phyloP scores from a whole-genome alignment of 192 early-diverging fungal genomes.

The Coemansia sp. region DNA sequence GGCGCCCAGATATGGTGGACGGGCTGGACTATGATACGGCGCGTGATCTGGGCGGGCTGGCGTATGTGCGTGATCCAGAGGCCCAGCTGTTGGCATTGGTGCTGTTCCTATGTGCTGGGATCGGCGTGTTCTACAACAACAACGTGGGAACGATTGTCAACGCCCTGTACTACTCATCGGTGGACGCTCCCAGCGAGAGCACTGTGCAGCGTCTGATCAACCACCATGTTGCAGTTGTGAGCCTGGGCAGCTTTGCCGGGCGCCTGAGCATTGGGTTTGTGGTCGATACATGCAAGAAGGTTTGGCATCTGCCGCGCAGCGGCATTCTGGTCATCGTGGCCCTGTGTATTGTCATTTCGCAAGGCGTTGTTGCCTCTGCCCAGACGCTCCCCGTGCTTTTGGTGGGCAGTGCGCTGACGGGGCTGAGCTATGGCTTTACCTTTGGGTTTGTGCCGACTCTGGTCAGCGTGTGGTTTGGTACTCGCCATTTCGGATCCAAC shows the following conservation, averaged over 20 bases:
- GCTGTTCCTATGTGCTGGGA: constrained; percentile 43
- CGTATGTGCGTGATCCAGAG: constrained; percentile 42
- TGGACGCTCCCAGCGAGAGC: constrained; percentile 10
- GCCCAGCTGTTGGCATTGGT: constrained; percentile 44
- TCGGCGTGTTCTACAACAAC: constrained; percentile 51
- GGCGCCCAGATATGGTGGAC: not conserved
- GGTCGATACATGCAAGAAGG: constrained; percentile 36
- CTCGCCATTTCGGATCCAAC: constrained; percentile 43
- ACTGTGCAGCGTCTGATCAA: constrained; percentile 47
- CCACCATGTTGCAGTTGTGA: constrained; percentile 43
- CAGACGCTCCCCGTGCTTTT: constrained; percentile 15
- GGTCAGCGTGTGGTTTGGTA: constrained; percentile 51
- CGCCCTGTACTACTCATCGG: constrained; percentile 44
- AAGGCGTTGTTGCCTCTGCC: constrained; percentile 25
- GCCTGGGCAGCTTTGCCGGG: constrained; percentile 40
- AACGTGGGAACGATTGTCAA: constrained; percentile 49
- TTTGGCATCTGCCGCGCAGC: constrained; percentile 38
- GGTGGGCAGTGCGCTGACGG: constrained; percentile 38
- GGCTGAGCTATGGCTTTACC: constrained; percentile 41
- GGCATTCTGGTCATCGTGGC: constrained; percentile 35
- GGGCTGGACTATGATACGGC: constrained; percentile 47
- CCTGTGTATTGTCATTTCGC: constrained; percentile 25
- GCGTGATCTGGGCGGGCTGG: constrained; percentile 38
- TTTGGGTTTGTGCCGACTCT: constrained; percentile 47
- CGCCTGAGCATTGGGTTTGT: constrained; percentile 39